Evolutionary conservation across 495 filamentous ascomycete genomes (phyloP), one percentile per base, ranked within the genome.

Genomic region (Antarctomyces pellizariae): DNA sequence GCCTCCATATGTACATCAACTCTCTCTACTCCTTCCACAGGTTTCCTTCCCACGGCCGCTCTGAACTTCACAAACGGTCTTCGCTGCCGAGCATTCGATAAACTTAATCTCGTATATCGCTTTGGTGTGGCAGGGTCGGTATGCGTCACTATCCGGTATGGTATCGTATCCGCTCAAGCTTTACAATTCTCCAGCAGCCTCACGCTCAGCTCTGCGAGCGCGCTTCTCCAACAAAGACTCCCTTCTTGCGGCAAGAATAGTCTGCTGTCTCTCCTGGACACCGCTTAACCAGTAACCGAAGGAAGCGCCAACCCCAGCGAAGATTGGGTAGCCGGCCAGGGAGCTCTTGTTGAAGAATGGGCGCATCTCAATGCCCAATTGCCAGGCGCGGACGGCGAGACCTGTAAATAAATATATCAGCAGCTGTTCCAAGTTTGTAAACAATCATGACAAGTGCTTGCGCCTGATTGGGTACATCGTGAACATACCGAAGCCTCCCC

Each of bases 311-410:
- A 76, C 62, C 33, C 58, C 64, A 14, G 64, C 79, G 48, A 82
- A 97, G 44, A 92, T 48, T 26, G 89, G 83, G 53, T 89, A 97
- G n/a, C 64, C 79, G 73, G 72, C 84, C 34, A 86, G 59, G 21
- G 72, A 67, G 44, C 67, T 57, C 31, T 54, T 61, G 48, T 64
- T 66, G 58, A 92, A 73, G 48, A 90, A 67, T 11, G 86, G 86
- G 31, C 86, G 83, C 84, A 91, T 89, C 55, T 97, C 84, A 43
- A 97, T 80, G 38, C 82, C 89, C 47, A 95, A 72, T 53, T 92
- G 84, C 79, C 78, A 92, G 49, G 79, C 54, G 37, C 84, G 80
- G 45, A 83, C 73, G 43, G 69, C 78, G 44, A 90, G 45, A 58
- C 86, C 86, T 97, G 32, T 13, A 10, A 18, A 16, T 4, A 4